These are phyloP conservation scores for Dacryopinax spathularia DNA, from an alignment of 768 basidiomycete genomes.

Conservation along the genomic window DNA sequence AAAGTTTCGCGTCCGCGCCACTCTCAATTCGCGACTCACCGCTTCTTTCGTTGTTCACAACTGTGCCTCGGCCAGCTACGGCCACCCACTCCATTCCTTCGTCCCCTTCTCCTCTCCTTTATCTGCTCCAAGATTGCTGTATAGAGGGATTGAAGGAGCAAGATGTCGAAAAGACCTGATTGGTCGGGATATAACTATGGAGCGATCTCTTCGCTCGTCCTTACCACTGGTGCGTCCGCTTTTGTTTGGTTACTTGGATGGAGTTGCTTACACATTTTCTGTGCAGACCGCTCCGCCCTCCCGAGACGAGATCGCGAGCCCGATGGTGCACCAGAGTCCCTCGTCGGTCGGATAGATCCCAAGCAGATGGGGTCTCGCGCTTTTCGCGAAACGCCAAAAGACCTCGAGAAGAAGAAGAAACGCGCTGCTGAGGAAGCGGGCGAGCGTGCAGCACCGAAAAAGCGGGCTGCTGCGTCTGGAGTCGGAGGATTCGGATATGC, in stretches of 20 bases:
- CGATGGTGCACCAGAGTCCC: slow-evolving; percentile 86
- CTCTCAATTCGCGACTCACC: slow-evolving; percentile 1
- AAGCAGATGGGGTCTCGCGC: slow-evolving; percentile 90
- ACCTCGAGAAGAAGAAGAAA: slow-evolving; percentile 87
- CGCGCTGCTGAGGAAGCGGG: slow-evolving; percentile 46
- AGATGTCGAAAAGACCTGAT: slow-evolving; percentile 46
- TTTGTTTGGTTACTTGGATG: no score
- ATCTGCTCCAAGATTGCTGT: not conserved
- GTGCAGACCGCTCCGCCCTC: slow-evolving; percentile 50
- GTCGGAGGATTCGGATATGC: slow-evolving; percentile 57
- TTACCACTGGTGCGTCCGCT: slow-evolving; percentile 49
- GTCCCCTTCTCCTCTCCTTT: not conserved
- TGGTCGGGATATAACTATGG: slow-evolving; percentile 90
- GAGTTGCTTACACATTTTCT: not conserved
- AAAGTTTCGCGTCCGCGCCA: not conserved
- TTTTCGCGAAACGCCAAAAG: slow-evolving; percentile 65
- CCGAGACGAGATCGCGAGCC: slow-evolving; percentile 89
- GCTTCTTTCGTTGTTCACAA: not conserved
- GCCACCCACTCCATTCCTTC: not conserved
- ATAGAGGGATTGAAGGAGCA: not conserved
- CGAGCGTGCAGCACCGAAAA: slow-evolving; percentile 44
- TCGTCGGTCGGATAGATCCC: slow-evolving; percentile 78
- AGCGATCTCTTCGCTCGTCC: slow-evolving; percentile 83
- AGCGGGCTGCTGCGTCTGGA: slow-evolving; percentile 39
- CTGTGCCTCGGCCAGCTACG: not conserved